Percentiles rank a stretch among this genome's conserved stretches.
phyloP scores from a whole-genome alignment of 345 rosid genomes.

The Passiflora organensis region DNA sequence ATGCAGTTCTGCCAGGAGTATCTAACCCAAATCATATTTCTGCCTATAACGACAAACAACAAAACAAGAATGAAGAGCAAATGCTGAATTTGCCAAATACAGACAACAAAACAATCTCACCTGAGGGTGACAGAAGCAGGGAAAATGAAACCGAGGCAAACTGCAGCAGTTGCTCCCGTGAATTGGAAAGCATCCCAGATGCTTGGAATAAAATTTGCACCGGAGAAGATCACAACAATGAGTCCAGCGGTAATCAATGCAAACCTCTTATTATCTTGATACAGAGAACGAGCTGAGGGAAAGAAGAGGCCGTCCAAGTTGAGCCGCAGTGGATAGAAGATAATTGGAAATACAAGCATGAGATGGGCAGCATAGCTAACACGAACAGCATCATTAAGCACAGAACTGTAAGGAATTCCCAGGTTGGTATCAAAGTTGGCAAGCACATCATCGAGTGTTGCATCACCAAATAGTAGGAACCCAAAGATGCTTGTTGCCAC shows the following conservation, averaged over 20 bases:
- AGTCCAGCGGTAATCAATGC: conserved; percentile 54
- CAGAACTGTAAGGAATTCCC: conserved; percentile 63
- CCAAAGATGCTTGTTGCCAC: conserved; percentile 76
- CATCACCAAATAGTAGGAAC: conserved; percentile 81
- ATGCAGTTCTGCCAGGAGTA: no score
- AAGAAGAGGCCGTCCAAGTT: conserved; percentile 83
- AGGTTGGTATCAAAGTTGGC: conserved; percentile 82
- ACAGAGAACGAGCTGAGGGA: conserved; percentile 57
- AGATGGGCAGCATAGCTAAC: conserved; percentile 83
- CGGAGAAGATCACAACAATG: conserved; percentile 53
- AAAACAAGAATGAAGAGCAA: background rate
- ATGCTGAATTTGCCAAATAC: background rate
- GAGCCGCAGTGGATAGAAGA: conserved; percentile 74
- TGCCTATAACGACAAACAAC: no score
- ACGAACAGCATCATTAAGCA: conserved; percentile 75
- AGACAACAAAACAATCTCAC: conserved; percentile 30
- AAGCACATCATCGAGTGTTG: conserved; percentile 77
- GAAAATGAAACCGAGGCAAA: conserved; percentile 90
- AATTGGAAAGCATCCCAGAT: conserved; percentile 98
- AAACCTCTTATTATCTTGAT: conserved; percentile 59
- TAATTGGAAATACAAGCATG: conserved; percentile 88
- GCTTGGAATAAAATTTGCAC: conserved; percentile 89
- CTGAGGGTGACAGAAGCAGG: conserved; percentile 78
- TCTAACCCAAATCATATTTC: no score
- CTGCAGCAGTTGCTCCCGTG: conserved; percentile 91